Evolutionary conservation across 2,329 filamentous ascomycete species (phyloP).

Genomic region (Cytospora mali): DNA sequence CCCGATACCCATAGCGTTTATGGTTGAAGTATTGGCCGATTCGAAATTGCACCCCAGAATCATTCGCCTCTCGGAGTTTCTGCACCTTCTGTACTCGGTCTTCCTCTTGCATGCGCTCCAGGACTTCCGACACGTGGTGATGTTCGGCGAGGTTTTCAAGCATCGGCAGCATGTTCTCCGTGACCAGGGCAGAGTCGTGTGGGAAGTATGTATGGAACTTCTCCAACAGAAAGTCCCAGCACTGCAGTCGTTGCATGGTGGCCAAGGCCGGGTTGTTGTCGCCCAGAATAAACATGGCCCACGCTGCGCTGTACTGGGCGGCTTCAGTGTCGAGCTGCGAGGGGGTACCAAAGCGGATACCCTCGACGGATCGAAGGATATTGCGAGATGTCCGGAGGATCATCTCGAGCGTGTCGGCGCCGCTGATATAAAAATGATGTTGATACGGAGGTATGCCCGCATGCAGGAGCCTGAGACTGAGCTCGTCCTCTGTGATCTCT

Average conservation of each 20-base stretch:
- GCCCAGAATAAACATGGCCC: slow-evolving; percentile 27
- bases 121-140: background rate
- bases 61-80: background rate
- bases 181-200: slow-evolving; percentile 26
- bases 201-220: slow-evolving; percentile 25
- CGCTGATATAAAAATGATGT: slow-evolving; percentile 46
- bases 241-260: slow-evolving; percentile 13
- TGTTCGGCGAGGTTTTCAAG: background rate
- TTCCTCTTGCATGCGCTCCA: background rate
- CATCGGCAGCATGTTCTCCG: background rate
- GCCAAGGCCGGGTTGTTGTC: slow-evolving; percentile 11
- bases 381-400: slow-evolving; percentile 65
- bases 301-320: slow-evolving; percentile 28
- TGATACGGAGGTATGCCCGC: background rate
- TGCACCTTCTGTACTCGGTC: background rate
- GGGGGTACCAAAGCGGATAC: slow-evolving; percentile 31
- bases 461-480: slow-evolving; percentile 14
- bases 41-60: slow-evolving; percentile 40
- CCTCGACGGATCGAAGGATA: slow-evolving; percentile 62
- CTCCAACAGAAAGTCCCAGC: slow-evolving; percentile 17
- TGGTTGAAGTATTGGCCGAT: slow-evolving; percentile 65
- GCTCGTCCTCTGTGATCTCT: slow-evolving; percentile 18
- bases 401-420: slow-evolving; percentile 56
- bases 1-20: slow-evolving; percentile 62
- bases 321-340: slow-evolving; percentile 16